A percentile compares a stretch with the other conserved stretches of the same genome.
These are phyloP conservation scores for Cyclocybe aegerita DNA, from an alignment of 768 basidiomycete genomes.

Conservation along the genomic window DNA sequence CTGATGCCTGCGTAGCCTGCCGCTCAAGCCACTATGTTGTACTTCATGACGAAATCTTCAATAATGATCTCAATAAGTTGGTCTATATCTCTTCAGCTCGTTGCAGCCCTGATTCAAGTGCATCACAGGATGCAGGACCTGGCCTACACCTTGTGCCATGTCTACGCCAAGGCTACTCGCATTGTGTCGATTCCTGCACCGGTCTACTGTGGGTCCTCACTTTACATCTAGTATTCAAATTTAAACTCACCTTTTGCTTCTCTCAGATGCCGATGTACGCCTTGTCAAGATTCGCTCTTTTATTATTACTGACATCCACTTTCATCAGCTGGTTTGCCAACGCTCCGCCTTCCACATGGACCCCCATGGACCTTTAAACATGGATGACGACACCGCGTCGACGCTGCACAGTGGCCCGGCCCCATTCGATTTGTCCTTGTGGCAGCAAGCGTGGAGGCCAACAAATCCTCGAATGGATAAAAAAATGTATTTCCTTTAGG, in stretches of 20 bases:
- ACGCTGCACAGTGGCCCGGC: too few species aligned
- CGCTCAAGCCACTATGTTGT: constrained; percentile 27
- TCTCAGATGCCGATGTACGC: constrained; percentile 12
- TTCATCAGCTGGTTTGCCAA: too few species aligned
- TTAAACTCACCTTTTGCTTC: background rate
- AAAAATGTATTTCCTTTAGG: too few species aligned
- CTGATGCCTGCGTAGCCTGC: constrained; percentile 8
- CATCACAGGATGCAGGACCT: constrained; percentile 22
- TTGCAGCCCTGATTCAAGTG: background rate
- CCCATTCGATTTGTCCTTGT: too few species aligned
- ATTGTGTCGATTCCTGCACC: constrained; percentile 31
- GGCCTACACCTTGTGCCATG: constrained; percentile 22
- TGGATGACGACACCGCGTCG: too few species aligned
- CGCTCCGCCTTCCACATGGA: too few species aligned
- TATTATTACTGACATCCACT: too few species aligned
- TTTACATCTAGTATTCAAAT: background rate
- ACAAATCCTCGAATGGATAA: too few species aligned
- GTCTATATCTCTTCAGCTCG: background rate
- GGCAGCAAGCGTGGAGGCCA: too few species aligned
- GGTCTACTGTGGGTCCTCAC: constrained; percentile 26
- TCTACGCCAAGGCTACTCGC: constrained; percentile 30
- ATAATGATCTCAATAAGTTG: constrained; percentile 7
- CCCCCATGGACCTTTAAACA: too few species aligned
- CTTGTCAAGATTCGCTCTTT: background rate
- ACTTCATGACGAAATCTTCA: constrained; percentile 22